Percentiles rank a stretch among this genome's conserved stretches.
phyloP scores from a whole-genome alignment of 2,329 filamentous ascomycete genomes.

The Xylaria arbuscula region DNA sequence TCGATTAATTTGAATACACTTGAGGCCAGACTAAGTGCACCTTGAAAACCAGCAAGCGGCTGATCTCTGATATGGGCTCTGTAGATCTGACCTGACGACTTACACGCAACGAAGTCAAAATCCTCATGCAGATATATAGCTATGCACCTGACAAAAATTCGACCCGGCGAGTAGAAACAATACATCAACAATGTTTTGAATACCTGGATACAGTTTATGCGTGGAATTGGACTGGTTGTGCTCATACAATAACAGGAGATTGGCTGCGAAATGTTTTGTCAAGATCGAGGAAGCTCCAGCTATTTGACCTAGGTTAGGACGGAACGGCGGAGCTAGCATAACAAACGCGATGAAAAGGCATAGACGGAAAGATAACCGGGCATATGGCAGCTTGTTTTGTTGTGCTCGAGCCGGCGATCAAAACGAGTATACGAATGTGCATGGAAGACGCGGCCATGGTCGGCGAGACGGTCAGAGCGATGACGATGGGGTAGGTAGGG shows the following conservation, averaged over 20 bases:
- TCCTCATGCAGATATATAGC: not conserved
- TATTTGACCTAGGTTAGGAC: conserved; percentile 41
- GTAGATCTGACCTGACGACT: conserved; percentile 10
- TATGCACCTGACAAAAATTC: conserved; percentile 1
- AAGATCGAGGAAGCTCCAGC: conserved; percentile 44
- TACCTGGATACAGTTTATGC: conserved; percentile 21
- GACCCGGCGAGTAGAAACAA: not conserved
- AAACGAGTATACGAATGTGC: conserved; percentile 74
- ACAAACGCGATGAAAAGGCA: conserved; percentile 39
- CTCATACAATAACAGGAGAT: conserved; percentile 27
- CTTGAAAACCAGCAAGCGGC: not conserved
- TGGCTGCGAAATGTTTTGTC: conserved; percentile 23
- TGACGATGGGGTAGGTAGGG: conserved; percentile 50
- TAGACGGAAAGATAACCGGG: conserved; percentile 37
- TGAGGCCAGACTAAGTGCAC: not conserved
- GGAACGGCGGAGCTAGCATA: conserved; percentile 31
- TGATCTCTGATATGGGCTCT: not conserved
- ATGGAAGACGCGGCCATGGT: conserved; percentile 49
- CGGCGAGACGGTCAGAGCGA: conserved; percentile 38
- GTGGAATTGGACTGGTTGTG: conserved; percentile 25
- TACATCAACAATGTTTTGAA: not conserved
- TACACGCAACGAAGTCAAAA: conserved; percentile 28
- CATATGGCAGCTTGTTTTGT: conserved; percentile 53
- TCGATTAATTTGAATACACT: not conserved
- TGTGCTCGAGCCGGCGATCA: conserved; percentile 59